Base-by-base conservation (phyloP, 1,139 yeast genomes). In the Suhomyces kunorum region DNA sequence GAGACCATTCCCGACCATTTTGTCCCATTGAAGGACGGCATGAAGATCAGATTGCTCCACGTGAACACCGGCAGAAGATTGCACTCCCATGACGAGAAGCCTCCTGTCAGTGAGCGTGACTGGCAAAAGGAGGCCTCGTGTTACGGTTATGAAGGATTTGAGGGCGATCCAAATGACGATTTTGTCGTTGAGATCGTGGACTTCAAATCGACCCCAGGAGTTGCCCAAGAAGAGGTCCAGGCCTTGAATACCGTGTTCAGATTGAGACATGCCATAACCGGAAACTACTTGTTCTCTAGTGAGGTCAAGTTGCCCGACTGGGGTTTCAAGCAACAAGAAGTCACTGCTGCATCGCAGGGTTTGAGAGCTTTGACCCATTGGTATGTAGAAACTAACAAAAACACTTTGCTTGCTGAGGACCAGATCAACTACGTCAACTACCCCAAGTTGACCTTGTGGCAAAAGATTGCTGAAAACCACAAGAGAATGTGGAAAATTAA, bases 251-350 rank as follows among this genome's bases (percentile, higher is more conserved):
- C 98, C 32, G 75, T 87, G 44, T 87, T 94, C 74, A 78, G 94
- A 66, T 77, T 94, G 50, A 82, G 80, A 62, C 98, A 94, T 60
- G 89, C 94, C 37, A 80, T 87, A 83, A 76, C 92, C 27, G 96
- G 96, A 38, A 81, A 95, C 66, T 83, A 85, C 57, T 72, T 94
- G 55, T 92, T 90, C 65, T 87, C 98, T 19, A 89, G 87, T 59
- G 81, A 79, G 47, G 83, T 80, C 38, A 87, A 87, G 64, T 78
- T 92, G 52, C 98, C 98, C 43, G 83, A 82, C 43, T 92, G 98
- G 97, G 98, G 92, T 3, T 89, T 85, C 56, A 94, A 85, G 53
- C 98, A 94, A 68, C 97, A 88, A 65, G 99, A 92, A 70, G 98
- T 94, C 36, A 83, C 96, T 8, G 80, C 96, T 65, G 94, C 97